Evolutionary conservation across 495 filamentous ascomycete genomes (phyloP).

Genomic region (Aspergillus saccharolyticus): DNA sequence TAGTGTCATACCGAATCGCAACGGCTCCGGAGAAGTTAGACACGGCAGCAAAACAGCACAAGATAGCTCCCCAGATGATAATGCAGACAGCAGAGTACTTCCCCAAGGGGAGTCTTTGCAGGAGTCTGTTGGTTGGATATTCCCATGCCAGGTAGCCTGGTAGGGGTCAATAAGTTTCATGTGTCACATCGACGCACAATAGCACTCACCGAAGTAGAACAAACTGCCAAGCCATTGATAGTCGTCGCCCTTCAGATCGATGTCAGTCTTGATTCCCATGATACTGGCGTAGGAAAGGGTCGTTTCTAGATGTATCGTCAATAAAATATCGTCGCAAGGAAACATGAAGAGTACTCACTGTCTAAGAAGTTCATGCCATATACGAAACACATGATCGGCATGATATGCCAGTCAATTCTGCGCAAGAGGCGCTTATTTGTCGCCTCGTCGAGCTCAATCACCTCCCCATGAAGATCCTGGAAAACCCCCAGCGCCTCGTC

Average conservation of each 20-base stretch:
- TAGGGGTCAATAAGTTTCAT: background rate
- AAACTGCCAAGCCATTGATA: conserved; percentile 54
- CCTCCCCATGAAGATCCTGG: conserved; percentile 40
- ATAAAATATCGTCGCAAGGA: no score
- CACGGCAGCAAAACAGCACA: conserved; percentile 51
- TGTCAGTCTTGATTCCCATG: conserved; percentile 54
- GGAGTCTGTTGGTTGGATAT: conserved; percentile 57
- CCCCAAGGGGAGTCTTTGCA: conserved; percentile 54
- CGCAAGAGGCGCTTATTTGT: conserved; percentile 51
- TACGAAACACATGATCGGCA: conserved; percentile 58
- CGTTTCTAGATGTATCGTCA: conserved; percentile 41
- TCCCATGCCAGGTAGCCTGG: conserved; percentile 59
- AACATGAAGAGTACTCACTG: conserved; percentile 30
- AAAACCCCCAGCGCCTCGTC: conserved; percentile 59
- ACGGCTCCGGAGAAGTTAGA: conserved; percentile 44
- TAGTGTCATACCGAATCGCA: conserved; percentile 38
- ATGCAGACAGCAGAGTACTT: conserved; percentile 56
- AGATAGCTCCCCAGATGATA: conserved; percentile 53
- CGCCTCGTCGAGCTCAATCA: conserved; percentile 47
- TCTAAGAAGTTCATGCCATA: conserved; percentile 64
- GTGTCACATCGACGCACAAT: background rate
- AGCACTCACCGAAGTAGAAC: conserved; percentile 55
- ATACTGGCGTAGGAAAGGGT: conserved; percentile 59
- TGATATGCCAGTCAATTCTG: conserved; percentile 57
- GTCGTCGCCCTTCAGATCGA: conserved; percentile 36